phyloP scores from a whole-genome alignment of 1,284 basidiomycete genomes.

The Afroboletus lepidellus region DNA sequence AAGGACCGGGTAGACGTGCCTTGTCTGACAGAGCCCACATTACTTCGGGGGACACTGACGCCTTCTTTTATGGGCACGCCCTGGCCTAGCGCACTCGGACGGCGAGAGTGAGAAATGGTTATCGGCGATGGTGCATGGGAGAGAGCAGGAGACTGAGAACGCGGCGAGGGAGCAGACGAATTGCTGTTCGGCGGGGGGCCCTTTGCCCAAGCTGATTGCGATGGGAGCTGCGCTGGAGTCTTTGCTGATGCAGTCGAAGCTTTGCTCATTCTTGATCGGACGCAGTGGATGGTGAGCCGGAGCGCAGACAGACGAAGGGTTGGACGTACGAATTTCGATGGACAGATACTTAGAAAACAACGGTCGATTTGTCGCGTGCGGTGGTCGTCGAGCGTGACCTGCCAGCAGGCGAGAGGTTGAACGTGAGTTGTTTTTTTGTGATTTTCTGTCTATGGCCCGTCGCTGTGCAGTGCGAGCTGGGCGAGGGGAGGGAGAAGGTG shows the following conservation, averaged over 20 bases:
- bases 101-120: conserved; percentile 63
- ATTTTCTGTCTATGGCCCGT: conserved; percentile 38
- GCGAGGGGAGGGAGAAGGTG: conserved; percentile 9
- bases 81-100: conserved; percentile 68
- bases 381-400: conserved; percentile 84
- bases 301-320: conserved; percentile 23
- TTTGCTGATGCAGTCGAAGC: conserved; percentile 69
- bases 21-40: conserved; percentile 61
- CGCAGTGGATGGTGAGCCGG: conserved; percentile 6
- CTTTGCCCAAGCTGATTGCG: conserved; percentile 80
- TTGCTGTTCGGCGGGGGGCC: conserved; percentile 63
- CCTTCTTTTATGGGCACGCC: conserved; percentile 74
- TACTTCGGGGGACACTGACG: conserved; percentile 58
- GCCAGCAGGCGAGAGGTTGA: conserved; percentile 72
- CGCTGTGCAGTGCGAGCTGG: conserved; percentile 34
- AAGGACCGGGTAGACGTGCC: conserved; percentile 36
- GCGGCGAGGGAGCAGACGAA: conserved; percentile 55
- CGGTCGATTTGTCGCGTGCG: conserved; percentile 54
- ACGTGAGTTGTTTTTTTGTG: conserved; percentile 25
- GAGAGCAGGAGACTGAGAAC: conserved; percentile 73
- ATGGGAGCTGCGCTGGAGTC: conserved; percentile 65
- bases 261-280: conserved; percentile 77
- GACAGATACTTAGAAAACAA: conserved; percentile 39
- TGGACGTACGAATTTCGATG: conserved; percentile 42
- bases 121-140: conserved; percentile 44